Base-by-base conservation (phyloP, 2,329 filamentous ascomycete genomes). In the Curvularia sp. region DNA sequence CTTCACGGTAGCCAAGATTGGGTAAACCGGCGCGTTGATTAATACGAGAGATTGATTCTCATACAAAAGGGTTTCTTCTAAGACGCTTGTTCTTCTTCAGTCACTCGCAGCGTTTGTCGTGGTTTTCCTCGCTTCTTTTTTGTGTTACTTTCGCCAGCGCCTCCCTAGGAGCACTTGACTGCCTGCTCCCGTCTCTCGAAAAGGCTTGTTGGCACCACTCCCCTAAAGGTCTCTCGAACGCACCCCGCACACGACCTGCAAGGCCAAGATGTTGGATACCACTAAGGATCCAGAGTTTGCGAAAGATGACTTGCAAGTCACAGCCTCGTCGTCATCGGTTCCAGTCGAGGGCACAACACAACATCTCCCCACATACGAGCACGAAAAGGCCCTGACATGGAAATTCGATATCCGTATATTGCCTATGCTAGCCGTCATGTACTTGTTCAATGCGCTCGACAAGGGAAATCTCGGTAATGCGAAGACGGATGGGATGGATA, bases 391-490 rank as follows among this genome's bases (percentile, higher is more conserved):
- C 1, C 74, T 87, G 13, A 82, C 84, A 51, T 81, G 81, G 70
- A 86, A 86, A 61, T 84, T 87, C 63, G 82, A 84, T 63, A 54
- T 83, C 5, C 74, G 78, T 49, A 81, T 87, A 46, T 73, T 87
- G n/a, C 86, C 86, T 1, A 79, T 86, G 25, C 73, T 87, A 10
- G 83, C 85, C 1, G 61, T 86, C 19, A 87, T 87, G 84, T 87
- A 87, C 57, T 78, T 87, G 8, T 86, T 84, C 42, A 84, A 84
- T 43, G 67, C 69, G 1, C 58, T 75, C 8, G 70, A 76, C 48
- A 71, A 70, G 39, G 71, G 68, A 12, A 78, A 77, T 41, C 55
- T 77, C 6, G 73, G 79, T 6, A 81, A 81, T 59, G 80, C 80
- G 45, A 80, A 80, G 61, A 81, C 80, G 0, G 78, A 78, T 41